Percentiles rank a stretch among this genome's conserved stretches.
These are phyloP conservation scores for Hamigera avellanea DNA, from an alignment of 495 filamentous ascomycete genomes.

Conservation along the genomic window DNA sequence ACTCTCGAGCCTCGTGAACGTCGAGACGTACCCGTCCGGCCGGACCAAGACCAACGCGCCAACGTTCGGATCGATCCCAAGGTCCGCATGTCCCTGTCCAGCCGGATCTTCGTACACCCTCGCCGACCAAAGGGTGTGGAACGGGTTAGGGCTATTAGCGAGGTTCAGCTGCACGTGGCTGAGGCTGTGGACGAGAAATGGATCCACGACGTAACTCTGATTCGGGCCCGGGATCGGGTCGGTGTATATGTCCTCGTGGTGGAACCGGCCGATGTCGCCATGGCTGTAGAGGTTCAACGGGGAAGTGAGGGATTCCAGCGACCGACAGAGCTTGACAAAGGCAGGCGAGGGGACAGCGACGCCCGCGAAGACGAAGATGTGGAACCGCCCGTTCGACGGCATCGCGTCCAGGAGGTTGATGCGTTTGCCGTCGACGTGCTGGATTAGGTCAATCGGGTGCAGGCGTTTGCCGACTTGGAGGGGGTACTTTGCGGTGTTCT, in stretches of 20 bases:
- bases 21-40: constrained; percentile 3
- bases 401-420: constrained; percentile 1
- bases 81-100: background rate
- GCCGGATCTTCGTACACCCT: background rate
- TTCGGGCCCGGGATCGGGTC: background rate
- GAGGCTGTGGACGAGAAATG: constrained; percentile 2
- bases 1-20: background rate
- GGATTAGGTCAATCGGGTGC: background rate
- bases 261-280: background rate
- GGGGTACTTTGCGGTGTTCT: too few species aligned
- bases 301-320: background rate
- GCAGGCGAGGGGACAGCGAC: background rate
- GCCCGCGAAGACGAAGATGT: constrained; percentile 1
- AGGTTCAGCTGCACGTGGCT: background rate
- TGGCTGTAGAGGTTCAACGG: background rate
- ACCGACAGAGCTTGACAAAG: background rate
- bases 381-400: constrained; percentile 2
- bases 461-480: background rate
- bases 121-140: background rate
- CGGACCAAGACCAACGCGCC: constrained; percentile 3
- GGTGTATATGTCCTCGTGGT: background rate
- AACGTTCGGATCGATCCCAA: background rate
- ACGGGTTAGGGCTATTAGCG: background rate
- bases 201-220: background rate
- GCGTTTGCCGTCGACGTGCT: background rate